Evolutionary conservation across 108 stramenopile genomes (phyloP).

Genomic region (Nitzschia sp.): DNA sequence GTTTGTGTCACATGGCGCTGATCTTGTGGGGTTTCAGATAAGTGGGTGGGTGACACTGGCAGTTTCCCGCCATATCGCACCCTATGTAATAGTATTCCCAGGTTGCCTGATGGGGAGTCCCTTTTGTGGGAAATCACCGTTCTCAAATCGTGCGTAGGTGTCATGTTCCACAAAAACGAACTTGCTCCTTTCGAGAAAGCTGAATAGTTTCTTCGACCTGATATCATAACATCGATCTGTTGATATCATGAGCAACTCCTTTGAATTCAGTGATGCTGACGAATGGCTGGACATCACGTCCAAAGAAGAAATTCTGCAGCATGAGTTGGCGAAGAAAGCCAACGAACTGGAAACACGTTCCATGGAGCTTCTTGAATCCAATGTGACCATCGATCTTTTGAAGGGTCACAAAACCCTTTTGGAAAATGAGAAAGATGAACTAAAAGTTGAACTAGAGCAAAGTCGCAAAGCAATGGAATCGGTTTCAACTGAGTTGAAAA

Average conservation of each 20-base stretch:
- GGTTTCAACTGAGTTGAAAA: constrained; percentile 4
- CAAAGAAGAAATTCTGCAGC: constrained; percentile 19
- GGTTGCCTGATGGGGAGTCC: background rate
- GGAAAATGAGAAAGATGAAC: constrained; percentile 15
- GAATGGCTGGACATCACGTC: constrained; percentile 30
- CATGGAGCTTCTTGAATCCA: constrained; percentile 22
- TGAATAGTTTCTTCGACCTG: background rate
- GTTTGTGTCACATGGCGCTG: background rate
- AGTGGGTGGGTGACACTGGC: too few species aligned
- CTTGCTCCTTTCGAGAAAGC: background rate
- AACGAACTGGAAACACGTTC: constrained; percentile 16
- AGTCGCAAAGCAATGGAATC: background rate
- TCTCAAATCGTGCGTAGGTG: constrained; percentile 3
- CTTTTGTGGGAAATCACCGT: background rate
- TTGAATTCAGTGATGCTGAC: constrained; percentile 12
- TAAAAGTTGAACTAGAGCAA: background rate
- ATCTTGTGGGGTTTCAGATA: too few species aligned
- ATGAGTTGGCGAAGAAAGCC: constrained; percentile 7
- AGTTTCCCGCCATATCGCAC: background rate
- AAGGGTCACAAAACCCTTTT: constrained; percentile 27
- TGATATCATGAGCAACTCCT: constrained; percentile 12
- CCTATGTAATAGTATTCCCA: background rate
- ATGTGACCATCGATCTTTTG: constrained; percentile 22
- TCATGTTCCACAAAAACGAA: constrained; percentile 2
- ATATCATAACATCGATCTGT: background rate